Evolutionary conservation across 2,329 filamentous ascomycete species (phyloP), one percentile per base, ranked within the genome.

Genomic region (Alternaria conjuncta): DNA sequence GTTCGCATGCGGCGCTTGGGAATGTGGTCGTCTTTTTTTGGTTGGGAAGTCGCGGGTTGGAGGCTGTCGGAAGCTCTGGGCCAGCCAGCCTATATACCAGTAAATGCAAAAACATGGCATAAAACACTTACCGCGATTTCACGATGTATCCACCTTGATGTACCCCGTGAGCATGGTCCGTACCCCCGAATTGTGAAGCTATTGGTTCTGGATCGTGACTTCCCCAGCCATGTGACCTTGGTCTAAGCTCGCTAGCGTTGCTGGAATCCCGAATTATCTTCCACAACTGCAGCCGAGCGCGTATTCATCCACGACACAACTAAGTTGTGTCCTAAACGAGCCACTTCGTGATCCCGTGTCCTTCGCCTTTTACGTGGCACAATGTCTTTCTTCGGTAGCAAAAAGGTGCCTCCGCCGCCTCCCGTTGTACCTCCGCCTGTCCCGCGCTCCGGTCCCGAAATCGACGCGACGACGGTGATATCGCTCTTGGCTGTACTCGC

Each of bases 401-500:
- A 70, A 47, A 64, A 69, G 51, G 63, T 67, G 49, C 61, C 68
- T 57, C 87, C 91, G 18, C 84, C 86, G 46, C 88, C 90, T 53
- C 89, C 90, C 26, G 81, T 58, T 28, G 13, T 84, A 28, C 87
- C 88, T 9, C 81, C 85, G 53, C 84, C 55, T 81, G 84, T 47
- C 82, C 91, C 64, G 76, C 86, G 56, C 82, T 91, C 64, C 73
- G 70, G 72, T 12, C 76, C 76, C 13, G 58, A 74, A 60, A 81
- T 85, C 71, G 82, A 83, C 72, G 76, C 79, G 46, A 84, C 85
- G 6, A 89, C 87, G 6, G 69, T 86, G 45, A 78, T 86, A 64
- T 88, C 86, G 60, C 82, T 89, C 63, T 79, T 84, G 47, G 83
- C 85, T 46, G 84, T 86, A 23, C 81, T 88, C 51, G 82, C 82